Base-by-base conservation (phyloP, 1,284 basidiomycete species). In the Pyrrhoderma lamaoense region DNA sequence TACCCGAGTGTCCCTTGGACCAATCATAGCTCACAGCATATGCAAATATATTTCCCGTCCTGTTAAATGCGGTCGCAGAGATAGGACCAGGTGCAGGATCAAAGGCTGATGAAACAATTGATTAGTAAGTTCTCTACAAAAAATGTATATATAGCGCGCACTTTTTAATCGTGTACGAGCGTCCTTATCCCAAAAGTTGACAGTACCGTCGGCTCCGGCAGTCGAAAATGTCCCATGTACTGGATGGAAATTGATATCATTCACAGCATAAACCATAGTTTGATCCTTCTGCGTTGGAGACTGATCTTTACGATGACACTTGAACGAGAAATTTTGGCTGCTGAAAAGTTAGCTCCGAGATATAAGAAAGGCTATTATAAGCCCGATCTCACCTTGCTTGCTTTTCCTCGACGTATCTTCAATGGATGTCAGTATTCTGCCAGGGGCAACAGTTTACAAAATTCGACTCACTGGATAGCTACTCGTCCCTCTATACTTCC, bases 401-500 rank as follows among this genome's bases (percentile, higher is more conserved):
- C 63, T 88, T 89, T 3, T 90, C 88, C 59, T 92, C 88, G 9
- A 85, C 78, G 57, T 90, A 89, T 74, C 86, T 89, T 59, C 9
- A 35, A 44, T 23, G 21, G 9, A 22, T 14, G 47, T 45, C 51
- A 51, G 46, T 36, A 31, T 31, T 18, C 16, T 16, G 2, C 8
- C 21, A 2, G 18, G 14, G 22, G 5, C 18, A 4, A 25, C 14
- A 22, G 14, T 47, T 44, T 58, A 48, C 34, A 34, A 27, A 48
- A 48, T 14, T 25, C 19, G 40, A 70, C 89, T 65, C 67, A 96
- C 88, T 98, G 95, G 56, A 99, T 93, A 1, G 91, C 94, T 0
- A 98, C 93, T 46, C 95, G 78, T 8, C 95, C 95, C 68, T 99
- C 95, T 9, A 97, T 84, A 63, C 92, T 94, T 14, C 95, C 95